phyloP scores from a whole-genome alignment of 768 basidiomycete species.

The Cubamyces sp. region DNA sequence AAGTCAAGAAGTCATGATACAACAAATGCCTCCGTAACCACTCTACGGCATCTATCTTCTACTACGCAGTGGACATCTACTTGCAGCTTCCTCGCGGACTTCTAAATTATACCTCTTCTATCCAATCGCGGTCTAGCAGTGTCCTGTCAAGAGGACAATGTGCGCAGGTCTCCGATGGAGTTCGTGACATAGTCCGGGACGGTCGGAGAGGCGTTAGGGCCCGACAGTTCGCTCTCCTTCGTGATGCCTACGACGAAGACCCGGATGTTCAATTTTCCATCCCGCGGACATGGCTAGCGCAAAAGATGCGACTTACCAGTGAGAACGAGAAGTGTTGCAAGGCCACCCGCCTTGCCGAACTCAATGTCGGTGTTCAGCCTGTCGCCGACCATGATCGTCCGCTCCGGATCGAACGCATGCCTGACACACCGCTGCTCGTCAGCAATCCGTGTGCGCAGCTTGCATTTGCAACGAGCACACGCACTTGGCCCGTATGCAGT shows the following conservation, averaged over 20 bases:
- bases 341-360: constrained; percentile 86
- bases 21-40: not conserved
- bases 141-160: constrained; percentile 14
- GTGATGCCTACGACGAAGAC: constrained; percentile 67
- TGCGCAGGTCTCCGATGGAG: constrained; percentile 80
- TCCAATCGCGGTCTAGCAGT: not conserved
- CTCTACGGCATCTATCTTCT: constrained; percentile 14
- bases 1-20: constrained; percentile 11
- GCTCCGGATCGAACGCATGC: constrained; percentile 81
- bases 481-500: constrained; percentile 84
- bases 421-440: constrained; percentile 42
- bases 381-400: constrained; percentile 96
- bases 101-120: constrained; percentile 5
- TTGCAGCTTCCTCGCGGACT: not conserved
- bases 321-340: constrained; percentile 87
- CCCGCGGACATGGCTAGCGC: constrained; percentile 5
- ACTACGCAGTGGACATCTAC: not conserved
- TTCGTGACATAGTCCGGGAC: constrained; percentile 82
- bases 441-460: not conserved
- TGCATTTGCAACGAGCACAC: constrained; percentile 17
- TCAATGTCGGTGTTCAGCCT: constrained; percentile 94
- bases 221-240: constrained; percentile 70
- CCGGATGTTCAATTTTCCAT: not conserved
- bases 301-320: constrained; percentile 60
- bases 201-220: constrained; percentile 67